Evolutionary conservation across 2,329 filamentous ascomycete genomes (phyloP), one percentile per base, ranked within the genome.

Genomic region (Sporothrix phasma): DNA sequence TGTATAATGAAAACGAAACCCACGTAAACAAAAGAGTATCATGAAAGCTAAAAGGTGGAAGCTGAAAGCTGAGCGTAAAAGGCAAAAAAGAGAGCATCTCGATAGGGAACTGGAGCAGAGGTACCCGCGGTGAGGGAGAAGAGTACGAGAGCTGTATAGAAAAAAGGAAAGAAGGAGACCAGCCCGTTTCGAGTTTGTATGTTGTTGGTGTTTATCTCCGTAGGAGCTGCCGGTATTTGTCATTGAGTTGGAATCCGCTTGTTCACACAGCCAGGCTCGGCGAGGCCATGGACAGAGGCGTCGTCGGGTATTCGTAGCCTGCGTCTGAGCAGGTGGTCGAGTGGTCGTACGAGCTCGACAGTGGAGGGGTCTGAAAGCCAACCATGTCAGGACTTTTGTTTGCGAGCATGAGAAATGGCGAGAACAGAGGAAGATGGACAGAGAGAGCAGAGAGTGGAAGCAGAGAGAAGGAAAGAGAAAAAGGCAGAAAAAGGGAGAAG

Each of bases 301-400:
- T 90, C 49, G 83, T 83, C 43, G 87, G 88, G 75, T 86, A 86
- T 68, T 85, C 82, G 72, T 83, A 86, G 66, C 80, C 77, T 69
- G 72, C 72, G 64, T 87, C 84, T 37, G 84, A 86, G 74, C 83
- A 84, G 71, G 78, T 80, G 66, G 82, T 77, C 61, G 86, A 89
- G 73, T 85, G 83, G 71, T 89, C 86, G 74, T 86, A 89, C 31
- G 85, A 88, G 73, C 88, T 87, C 71, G 87, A 88, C 70, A 91
- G 83, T 72, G 88, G 86, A 77, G 88, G 88, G 75, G 88, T 91
- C 88, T 92, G 77, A 74, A 46, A 51, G 46, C 37, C 43, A 74
- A 77, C 82, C 79, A 82, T 47, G 67, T 66, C 66, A 68, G 66
- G 81, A 78, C 78, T 76, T n/a, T n/a, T 74, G 59, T 41, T 39